Base-by-base conservation (phyloP, 164 flowering plant species). In the Euptelea pleiosperma region DNA sequence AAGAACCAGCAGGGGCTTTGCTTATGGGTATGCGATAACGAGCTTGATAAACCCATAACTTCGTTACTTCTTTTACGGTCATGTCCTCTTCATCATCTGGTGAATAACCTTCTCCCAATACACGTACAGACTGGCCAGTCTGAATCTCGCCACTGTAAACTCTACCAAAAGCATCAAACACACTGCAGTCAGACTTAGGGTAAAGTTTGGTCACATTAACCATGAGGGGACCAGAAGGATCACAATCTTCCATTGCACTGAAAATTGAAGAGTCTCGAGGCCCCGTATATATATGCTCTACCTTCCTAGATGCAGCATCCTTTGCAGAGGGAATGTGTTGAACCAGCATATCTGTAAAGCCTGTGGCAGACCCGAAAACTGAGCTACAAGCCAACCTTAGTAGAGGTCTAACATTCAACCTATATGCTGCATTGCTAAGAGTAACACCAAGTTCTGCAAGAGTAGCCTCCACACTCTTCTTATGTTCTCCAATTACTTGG, bases 11-110 rank as follows among this genome's bases (percentile, higher is more conserved):
- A 69, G 93, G 96, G 40, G 99, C 99, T 76, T 81, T 82, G 70
- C 85, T 82, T 57, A 94, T 73, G 40, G 99, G 96, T 62, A 91
- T 73, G 54, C 97, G 83, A 51, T 91, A 90, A 54, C 98, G 93
- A 65, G 96, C 89, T 79, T 94, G 99, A 70, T 88, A 94, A 22
- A 91, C 84, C 96, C 98, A 91, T 44, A 94, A 62, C 69, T 91
- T 94, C 21, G 99, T 91, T 24, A 89, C 96, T 77, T 87, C 96
- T 74, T 91, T 91, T 40, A 87, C 75, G 9, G 96, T 81, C 98
- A 91, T 87, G 54, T 91, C 99, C 67, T 94, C 99, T 72, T 94
- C 99, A 66, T 94, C 99, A 42, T 91, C 96, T 0, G 99, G 99
- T 7, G 99, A 91, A 79, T 91, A 94, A 43, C 99, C 98, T 78